Evolutionary conservation across 768 basidiomycete species (phyloP).

Genomic region (Tricholoma hemisulphureum): DNA sequence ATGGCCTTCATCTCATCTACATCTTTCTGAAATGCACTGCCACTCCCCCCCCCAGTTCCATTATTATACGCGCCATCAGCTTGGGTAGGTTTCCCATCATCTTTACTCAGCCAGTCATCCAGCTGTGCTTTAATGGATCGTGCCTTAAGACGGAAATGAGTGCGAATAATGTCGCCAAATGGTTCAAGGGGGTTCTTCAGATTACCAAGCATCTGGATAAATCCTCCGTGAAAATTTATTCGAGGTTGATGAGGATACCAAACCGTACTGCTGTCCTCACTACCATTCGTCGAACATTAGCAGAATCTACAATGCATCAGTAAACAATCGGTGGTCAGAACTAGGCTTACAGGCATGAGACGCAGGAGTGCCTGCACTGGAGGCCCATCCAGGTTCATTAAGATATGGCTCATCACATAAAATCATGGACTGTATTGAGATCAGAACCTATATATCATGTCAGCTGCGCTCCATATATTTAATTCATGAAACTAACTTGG

Average conservation of each 20-base stretch:
- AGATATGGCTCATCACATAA: constrained; percentile 91
- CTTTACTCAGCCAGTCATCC: constrained; percentile 71
- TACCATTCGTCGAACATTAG: constrained; percentile 91
- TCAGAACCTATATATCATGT: constrained; percentile 72
- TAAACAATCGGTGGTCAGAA: neutral
- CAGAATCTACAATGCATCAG: constrained; percentile 59
- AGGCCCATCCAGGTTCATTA: constrained; percentile 90
- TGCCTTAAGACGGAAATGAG: constrained; percentile 88
- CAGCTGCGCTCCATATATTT: constrained; percentile 31
- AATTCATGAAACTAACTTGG: constrained; percentile 49
- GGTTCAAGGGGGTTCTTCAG: constrained; percentile 80
- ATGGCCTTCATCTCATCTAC: constrained; percentile 67
- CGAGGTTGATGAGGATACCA: neutral
- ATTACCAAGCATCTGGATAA: constrained; percentile 75
- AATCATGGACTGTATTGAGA: constrained; percentile 97
- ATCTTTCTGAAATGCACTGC: constrained; percentile 65
- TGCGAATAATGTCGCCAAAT: constrained; percentile 82
- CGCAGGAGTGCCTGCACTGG: constrained; percentile 65
- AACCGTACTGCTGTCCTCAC: constrained; percentile 75
- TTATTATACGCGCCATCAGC: constrained; percentile 53
- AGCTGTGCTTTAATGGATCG: constrained; percentile 67
- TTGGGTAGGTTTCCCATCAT: constrained; percentile 65
- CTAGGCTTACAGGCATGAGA: constrained; percentile 68
- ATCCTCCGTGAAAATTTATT: constrained; percentile 2
- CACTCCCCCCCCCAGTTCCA: constrained; percentile 37